These are phyloP conservation scores for Aristolochia contorta DNA, from an alignment of 164 flowering plant species.

Conservation along the genomic window DNA sequence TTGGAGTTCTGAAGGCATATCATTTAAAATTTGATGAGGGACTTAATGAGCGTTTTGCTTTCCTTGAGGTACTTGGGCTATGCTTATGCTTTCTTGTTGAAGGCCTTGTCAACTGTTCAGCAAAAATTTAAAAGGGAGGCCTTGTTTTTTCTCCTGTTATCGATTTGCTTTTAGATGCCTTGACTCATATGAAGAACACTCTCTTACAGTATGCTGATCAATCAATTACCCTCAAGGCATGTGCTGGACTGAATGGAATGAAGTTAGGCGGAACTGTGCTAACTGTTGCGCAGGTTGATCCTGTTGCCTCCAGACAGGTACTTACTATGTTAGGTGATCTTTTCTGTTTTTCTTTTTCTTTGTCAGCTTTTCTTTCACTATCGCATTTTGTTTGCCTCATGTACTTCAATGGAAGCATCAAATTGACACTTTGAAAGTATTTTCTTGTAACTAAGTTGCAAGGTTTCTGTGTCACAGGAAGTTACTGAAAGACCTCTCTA, in stretches of 20 bases:
- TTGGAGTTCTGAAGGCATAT: constrained; percentile 78
- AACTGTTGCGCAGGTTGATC: constrained; percentile 69
- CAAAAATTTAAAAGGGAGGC: too few relatives aligned
- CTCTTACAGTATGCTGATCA: constrained; percentile 73
- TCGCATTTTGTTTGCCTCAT: not conserved
- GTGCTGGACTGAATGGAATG: constrained; percentile 95
- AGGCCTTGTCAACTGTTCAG: not conserved
- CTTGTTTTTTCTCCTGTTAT: not conserved
- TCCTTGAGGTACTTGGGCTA: constrained; percentile 57
- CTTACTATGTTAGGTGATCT: too few relatives aligned
- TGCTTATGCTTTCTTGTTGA: not conserved
- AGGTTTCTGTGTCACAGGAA: constrained; percentile 31
- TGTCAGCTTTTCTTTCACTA: constrained; percentile 1
- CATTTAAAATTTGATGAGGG: constrained; percentile 40
- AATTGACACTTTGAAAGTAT: not conserved
- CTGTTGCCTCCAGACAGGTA: constrained; percentile 35
- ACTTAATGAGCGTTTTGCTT: constrained; percentile 46
- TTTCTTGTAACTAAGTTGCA: not conserved
- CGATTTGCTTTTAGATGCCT: not conserved
- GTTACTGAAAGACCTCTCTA: constrained; percentile 27
- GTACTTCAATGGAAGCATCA: not conserved
- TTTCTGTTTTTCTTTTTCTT: too few relatives aligned
- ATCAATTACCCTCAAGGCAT: constrained; percentile 71
- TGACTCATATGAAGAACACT: not conserved
- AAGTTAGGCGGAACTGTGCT: constrained; percentile 79